phyloP scores from a whole-genome alignment of 2,329 filamentous ascomycete genomes.

The Coniochaeta hoffmannii region DNA sequence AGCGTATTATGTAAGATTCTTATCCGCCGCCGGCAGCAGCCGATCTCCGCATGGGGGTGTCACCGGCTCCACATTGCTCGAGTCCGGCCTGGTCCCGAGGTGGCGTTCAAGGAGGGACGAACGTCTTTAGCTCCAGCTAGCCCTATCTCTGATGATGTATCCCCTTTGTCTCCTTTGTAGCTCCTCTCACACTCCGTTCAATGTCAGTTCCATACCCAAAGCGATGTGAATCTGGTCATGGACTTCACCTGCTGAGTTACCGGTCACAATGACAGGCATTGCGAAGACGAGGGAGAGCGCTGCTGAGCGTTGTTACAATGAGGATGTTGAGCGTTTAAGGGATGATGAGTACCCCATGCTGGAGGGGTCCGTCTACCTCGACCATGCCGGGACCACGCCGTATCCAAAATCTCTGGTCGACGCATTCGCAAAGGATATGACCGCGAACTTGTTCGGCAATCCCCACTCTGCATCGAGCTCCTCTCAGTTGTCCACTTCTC shows the following conservation, averaged over 20 bases:
- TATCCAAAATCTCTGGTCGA: constrained; percentile 77
- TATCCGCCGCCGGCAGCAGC: background rate
- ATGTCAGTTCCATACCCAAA: background rate
- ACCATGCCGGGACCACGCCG: constrained; percentile 90
- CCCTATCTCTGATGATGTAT: background rate
- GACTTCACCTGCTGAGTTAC: background rate
- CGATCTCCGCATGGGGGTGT: background rate
- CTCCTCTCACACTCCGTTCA: background rate
- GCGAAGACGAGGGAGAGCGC: background rate
- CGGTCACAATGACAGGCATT: background rate
- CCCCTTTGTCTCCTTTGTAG: background rate
- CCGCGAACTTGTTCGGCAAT: constrained; percentile 75
- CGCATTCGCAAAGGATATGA: constrained; percentile 71
- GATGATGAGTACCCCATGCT: constrained; percentile 62
- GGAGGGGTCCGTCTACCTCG: constrained; percentile 69
- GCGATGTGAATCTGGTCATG: background rate
- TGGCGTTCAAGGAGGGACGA: background rate
- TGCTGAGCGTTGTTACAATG: constrained; percentile 46
- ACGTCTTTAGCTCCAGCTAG: background rate
- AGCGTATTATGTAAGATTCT: background rate
- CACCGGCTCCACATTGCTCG: background rate
- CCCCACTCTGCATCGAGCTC: constrained; percentile 81
- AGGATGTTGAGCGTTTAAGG: constrained; percentile 50
- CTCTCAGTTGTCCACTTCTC: constrained; percentile 67
- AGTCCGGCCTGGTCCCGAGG: background rate